phyloP scores from a whole-genome alignment of 75 land plant genomes.

The Pseudotsuga menziesii region DNA sequence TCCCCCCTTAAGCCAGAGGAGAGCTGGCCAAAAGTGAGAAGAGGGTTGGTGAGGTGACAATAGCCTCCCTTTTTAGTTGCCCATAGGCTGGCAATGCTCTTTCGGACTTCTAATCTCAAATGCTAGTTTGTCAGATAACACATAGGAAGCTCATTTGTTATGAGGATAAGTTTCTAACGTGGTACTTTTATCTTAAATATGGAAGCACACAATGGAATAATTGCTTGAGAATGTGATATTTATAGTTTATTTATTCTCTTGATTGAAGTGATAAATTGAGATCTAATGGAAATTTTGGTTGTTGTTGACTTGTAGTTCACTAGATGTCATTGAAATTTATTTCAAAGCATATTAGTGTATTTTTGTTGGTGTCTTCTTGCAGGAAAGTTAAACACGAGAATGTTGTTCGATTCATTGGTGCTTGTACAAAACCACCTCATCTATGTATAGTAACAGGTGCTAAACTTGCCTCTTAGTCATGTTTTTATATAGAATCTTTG shows the following conservation, averaged over 20 bases:
- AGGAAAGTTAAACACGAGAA: constrained; percentile 84
- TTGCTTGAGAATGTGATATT: not conserved
- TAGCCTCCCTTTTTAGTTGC: too few relatives aligned
- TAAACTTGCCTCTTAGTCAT: not conserved
- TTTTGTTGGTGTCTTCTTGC: constrained; percentile 13
- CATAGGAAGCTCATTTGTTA: not conserved
- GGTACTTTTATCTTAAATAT: not conserved
- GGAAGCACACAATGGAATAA: not conserved
- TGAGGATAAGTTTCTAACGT: not conserved
- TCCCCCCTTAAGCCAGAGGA: too few relatives aligned
- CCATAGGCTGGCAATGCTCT: too few relatives aligned
- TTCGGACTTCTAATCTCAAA: too few relatives aligned
- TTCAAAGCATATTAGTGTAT: not conserved
- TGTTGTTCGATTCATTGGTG: constrained; percentile 95
- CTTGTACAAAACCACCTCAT: constrained; percentile 81
- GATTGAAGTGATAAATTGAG: not conserved
- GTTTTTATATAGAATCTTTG: too few relatives aligned
- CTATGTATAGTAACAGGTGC: constrained; percentile 86
- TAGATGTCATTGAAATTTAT: not conserved
- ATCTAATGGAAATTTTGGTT: not conserved
- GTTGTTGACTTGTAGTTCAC: not conserved
- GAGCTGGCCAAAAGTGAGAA: too few relatives aligned
- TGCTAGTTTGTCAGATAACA: too few relatives aligned
- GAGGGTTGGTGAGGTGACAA: too few relatives aligned
- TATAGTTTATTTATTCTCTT: not conserved